phyloP scores from a whole-genome alignment of 2,329 filamentous ascomycete genomes.

The Atkinsonella hypoxylon region DNA sequence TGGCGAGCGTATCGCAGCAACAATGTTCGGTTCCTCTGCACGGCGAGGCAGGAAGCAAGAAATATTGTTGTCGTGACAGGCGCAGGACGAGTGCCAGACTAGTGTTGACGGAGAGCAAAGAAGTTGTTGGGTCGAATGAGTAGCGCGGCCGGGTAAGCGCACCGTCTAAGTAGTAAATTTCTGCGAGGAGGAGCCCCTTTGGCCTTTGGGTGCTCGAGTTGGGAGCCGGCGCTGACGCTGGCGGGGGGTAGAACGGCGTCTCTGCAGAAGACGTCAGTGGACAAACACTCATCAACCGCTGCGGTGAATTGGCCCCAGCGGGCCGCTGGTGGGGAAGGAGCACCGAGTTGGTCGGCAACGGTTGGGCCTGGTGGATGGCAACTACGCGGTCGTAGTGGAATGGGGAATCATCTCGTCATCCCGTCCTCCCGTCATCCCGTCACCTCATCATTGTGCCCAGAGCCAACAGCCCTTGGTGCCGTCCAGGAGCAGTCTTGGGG shows the following conservation, averaged over 20 bases:
- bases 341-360: slow-evolving; percentile 2
- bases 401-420: background rate
- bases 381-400: background rate
- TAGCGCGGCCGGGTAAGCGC: slow-evolving; percentile 1
- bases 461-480: too few species aligned
- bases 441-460: background rate
- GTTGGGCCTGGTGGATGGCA: slow-evolving; percentile 4
- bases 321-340: slow-evolving; percentile 8
- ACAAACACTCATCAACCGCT: background rate
- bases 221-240: background rate
- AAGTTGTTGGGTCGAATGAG: slow-evolving; percentile 3
- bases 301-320: slow-evolving; percentile 8
- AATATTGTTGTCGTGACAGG: background rate
- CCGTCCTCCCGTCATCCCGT: background rate
- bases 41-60: background rate
- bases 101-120: background rate
- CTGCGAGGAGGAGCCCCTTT: slow-evolving; percentile 6
- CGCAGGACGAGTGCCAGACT: background rate
- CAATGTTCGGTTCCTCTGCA: background rate
- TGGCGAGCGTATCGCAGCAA: background rate
- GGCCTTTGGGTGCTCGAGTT: background rate
- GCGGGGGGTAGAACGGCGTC: slow-evolving; percentile 4
- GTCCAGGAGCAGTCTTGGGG: too few species aligned
- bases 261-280: slow-evolving; percentile 9
- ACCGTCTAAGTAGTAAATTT: slow-evolving; percentile 5